Conservation (phyloP, 2,329 filamentous ascomycete genomes). For the Ophiostoma ips region DNA sequence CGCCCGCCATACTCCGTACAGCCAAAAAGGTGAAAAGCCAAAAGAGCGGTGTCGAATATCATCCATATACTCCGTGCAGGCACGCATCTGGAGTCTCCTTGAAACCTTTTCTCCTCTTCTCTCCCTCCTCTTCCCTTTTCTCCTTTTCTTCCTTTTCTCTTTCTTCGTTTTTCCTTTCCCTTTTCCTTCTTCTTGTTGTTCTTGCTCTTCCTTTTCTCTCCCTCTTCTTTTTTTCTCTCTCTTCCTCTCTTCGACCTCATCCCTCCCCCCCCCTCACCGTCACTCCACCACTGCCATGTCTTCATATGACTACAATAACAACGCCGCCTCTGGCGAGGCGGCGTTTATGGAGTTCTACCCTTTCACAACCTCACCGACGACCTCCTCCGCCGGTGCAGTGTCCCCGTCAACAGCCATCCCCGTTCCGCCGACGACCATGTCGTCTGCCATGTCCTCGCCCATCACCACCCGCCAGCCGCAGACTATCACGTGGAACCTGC, state of each 20-base stretch:
- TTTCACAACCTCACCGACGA: constrained; percentile 22
- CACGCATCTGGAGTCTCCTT: constrained; percentile 5
- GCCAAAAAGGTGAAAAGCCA: constrained; percentile 9
- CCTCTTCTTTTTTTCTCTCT: not conserved
- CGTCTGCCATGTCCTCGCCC: constrained; percentile 22
- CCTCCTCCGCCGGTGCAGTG: constrained; percentile 18
- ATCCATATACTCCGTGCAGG: constrained; percentile 3
- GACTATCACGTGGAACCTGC: constrained; percentile 34
- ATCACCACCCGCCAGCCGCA: constrained; percentile 20
- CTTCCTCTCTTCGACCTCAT: not conserved
- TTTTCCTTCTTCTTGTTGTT: too few relatives aligned
- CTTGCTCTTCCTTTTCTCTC: not conserved
- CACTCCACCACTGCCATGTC: constrained; percentile 8
- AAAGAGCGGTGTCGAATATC: constrained; percentile 15
- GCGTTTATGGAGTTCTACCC: constrained; percentile 42
- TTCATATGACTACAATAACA: constrained; percentile 10
- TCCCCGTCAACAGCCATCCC: constrained; percentile 22
- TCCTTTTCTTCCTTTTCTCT: not conserved
- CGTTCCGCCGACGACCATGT: constrained; percentile 24
- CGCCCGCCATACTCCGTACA: not conserved
- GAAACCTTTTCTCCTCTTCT: not conserved
- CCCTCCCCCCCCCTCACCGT: not conserved
- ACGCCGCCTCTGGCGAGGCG: constrained; percentile 36
- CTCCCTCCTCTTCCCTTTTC: not conserved
- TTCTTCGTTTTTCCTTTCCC: not conserved